Evolutionary conservation across 768 basidiomycete species (phyloP).

Genomic region (Mycena leptocephala): DNA sequence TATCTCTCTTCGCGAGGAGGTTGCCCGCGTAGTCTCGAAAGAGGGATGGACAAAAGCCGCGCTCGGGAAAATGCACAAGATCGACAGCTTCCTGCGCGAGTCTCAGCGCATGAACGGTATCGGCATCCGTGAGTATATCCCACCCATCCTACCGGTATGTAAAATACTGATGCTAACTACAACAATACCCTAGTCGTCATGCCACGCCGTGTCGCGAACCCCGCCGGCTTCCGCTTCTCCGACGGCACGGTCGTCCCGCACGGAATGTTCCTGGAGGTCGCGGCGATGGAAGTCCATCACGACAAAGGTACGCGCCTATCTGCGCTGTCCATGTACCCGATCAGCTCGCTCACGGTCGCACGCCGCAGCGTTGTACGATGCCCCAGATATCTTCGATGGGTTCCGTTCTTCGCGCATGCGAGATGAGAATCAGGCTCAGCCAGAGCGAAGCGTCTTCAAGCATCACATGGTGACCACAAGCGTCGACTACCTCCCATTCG

Average conservation of each 20-base stretch:
- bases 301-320: not conserved
- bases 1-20: not conserved
- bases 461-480: not conserved
- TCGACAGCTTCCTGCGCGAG: slow-evolving; percentile 7
- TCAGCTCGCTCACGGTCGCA: not conserved
- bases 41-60: not conserved
- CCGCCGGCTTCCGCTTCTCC: not conserved
- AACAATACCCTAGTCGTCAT: not conserved
- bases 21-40: not conserved
- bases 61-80: not conserved
- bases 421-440: not conserved
- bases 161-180: not conserved
- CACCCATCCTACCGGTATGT: not conserved
- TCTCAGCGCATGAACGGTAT: not conserved
- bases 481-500: not conserved
- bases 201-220: not conserved
- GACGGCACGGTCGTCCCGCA: not conserved
- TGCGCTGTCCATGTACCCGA: not conserved
- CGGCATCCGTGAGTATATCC: not conserved
- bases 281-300: not conserved
- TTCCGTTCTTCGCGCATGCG: not conserved
- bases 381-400: not conserved
- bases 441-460: not conserved
- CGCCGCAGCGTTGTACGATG: not conserved
- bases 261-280: not conserved